Conservation (phyloP, 192 early-diverging fungal genomes). For the Umbelopsis sp. region DNA sequence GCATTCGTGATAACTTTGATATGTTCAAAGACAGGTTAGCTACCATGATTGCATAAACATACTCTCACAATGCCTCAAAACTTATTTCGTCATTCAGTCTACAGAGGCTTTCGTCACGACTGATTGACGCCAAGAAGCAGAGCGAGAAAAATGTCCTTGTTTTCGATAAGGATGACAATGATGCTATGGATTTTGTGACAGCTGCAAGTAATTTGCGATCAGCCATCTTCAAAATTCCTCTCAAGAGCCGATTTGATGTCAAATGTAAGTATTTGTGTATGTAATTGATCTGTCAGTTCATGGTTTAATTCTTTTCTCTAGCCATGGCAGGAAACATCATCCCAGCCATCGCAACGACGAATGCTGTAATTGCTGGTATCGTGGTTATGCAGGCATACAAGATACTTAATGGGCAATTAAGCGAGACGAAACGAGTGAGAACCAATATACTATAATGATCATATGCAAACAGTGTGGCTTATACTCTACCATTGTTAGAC, state of each 20-base stretch:
- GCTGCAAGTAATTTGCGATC: slow-evolving; percentile 90
- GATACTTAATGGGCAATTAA: slow-evolving; percentile 57
- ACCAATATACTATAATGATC: background rate
- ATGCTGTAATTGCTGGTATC: slow-evolving; percentile 93
- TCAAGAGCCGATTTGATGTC: slow-evolving; percentile 80
- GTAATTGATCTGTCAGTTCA: too few species aligned
- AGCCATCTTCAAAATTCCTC: slow-evolving; percentile 77
- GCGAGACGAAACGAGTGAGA: slow-evolving; percentile 59
- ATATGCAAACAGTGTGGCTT: background rate
- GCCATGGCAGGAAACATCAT: slow-evolving; percentile 99
- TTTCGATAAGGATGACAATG: slow-evolving; percentile 98
- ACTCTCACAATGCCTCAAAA: background rate
- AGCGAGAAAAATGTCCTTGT: slow-evolving; percentile 58
- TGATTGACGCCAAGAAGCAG: slow-evolving; percentile 42
- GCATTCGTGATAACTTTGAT: slow-evolving; percentile 65
- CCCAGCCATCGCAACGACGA: slow-evolving; percentile 97
- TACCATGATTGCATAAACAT: background rate
- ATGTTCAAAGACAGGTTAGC: slow-evolving; percentile 76
- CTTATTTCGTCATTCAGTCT: slow-evolving; percentile 43
- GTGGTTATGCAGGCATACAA: slow-evolving; percentile 89
- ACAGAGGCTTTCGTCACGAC: slow-evolving; percentile 49
- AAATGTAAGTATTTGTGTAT: slow-evolving; percentile 64
- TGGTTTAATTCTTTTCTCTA: slow-evolving; percentile 18
- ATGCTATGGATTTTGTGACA: slow-evolving; percentile 92
- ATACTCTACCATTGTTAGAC: slow-evolving; percentile 37